phyloP scores from a whole-genome alignment of 2,329 filamentous ascomycete species.

The Diaporthe aspalathi region DNA sequence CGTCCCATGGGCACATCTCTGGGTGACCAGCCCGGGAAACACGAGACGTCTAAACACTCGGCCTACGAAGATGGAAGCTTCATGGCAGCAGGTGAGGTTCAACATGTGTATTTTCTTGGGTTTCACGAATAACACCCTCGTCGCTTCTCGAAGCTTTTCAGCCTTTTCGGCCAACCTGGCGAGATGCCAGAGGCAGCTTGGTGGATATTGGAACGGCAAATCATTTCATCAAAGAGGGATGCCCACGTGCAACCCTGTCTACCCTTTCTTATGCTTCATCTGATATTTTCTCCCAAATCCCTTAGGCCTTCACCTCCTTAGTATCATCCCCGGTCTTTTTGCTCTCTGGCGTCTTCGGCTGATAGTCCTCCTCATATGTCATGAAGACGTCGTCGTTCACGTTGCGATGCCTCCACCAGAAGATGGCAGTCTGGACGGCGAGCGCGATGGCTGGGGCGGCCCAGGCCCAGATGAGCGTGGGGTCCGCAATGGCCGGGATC shows the following conservation, averaged over 20 bases:
- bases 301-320: neutral
- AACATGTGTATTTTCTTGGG: neutral
- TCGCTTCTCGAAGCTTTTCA: neutral
- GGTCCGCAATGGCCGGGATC: conserved; percentile 55
- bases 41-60: neutral
- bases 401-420: conserved; percentile 58
- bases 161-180: neutral
- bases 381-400: conserved; percentile 62
- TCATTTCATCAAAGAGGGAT: neutral
- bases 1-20: neutral
- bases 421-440: conserved; percentile 58
- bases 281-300: too few relatives aligned
- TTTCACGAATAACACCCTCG: neutral
- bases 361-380: conserved; percentile 42
- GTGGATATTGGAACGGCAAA: neutral
- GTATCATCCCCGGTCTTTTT: neutral
- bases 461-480: conserved; percentile 56
- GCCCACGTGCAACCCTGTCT: neutral
- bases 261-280: neutral
- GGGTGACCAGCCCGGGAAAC: neutral
- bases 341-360: conserved; percentile 20
- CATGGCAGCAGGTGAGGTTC: neutral
- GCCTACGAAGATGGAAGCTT: neutral
- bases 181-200: neutral
- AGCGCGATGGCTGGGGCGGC: conserved; percentile 61